Evolutionary conservation across 306 rosid species (phyloP).

Genomic region (Castanea mollissima): DNA sequence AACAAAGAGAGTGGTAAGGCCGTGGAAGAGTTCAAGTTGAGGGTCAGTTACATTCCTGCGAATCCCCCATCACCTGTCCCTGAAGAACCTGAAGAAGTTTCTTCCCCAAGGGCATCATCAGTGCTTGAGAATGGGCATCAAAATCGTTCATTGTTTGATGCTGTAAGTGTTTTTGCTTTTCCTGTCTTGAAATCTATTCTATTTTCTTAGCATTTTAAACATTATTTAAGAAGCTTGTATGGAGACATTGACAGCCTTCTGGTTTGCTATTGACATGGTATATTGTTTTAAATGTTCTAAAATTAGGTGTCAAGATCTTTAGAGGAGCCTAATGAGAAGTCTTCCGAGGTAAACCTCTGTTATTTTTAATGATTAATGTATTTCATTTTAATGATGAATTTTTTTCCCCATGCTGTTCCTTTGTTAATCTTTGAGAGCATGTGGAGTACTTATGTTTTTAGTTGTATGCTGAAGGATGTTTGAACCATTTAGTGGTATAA

Average conservation of each 20-base stretch:
- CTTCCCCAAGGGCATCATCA: slow-evolving; percentile 34
- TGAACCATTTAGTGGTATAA: neutral
- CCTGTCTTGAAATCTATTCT: neutral
- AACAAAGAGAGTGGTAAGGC: slow-evolving; percentile 41
- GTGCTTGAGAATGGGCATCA: slow-evolving; percentile 36
- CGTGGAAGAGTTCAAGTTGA: slow-evolving; percentile 41
- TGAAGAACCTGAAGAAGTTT: slow-evolving; percentile 46
- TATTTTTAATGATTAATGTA: neutral
- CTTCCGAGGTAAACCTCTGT: slow-evolving; percentile 36
- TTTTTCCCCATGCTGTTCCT: too few relatives aligned
- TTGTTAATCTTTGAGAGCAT: neutral
- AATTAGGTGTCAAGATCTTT: slow-evolving; percentile 40
- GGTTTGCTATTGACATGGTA: neutral
- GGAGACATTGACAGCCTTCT: slow-evolving; percentile 2
- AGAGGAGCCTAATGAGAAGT: slow-evolving; percentile 40
- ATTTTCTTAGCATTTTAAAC: neutral
- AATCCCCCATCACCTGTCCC: slow-evolving; percentile 52
- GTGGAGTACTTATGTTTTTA: neutral
- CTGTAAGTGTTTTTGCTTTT: slow-evolving; percentile 19
- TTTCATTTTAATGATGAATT: neutral
- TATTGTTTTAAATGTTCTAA: neutral
- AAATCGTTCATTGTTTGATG: slow-evolving; percentile 42
- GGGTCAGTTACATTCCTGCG: slow-evolving; percentile 43
- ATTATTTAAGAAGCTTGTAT: neutral
- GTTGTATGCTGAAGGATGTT: neutral